Evolutionary conservation across 352 stramenopile species (phyloP).

Genomic region (Phytophthora ohioensis): DNA sequence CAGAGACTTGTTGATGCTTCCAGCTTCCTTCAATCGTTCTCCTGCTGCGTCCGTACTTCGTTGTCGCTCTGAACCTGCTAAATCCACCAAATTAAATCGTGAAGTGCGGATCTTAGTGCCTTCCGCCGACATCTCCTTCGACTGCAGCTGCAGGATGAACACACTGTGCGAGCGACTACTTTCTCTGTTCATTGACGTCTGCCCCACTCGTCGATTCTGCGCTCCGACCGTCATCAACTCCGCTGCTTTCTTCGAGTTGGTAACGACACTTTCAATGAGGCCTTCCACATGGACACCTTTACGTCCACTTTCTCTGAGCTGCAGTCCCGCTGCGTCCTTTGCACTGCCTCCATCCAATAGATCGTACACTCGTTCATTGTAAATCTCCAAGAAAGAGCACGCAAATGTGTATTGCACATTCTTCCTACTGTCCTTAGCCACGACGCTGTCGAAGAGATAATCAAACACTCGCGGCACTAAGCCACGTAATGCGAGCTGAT

Average conservation of each 20-base stretch:
- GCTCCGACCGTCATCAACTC: slow-evolving; percentile 81
- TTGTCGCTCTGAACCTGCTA: slow-evolving; percentile 98
- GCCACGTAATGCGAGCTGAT: slow-evolving; percentile 58
- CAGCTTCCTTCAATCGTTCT: slow-evolving; percentile 96
- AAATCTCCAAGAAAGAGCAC: slow-evolving; percentile 95
- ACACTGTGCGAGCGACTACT: slow-evolving; percentile 88
- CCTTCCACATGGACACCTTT: slow-evolving; percentile 84
- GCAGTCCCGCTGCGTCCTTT: slow-evolving; percentile 64
- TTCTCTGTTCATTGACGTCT: slow-evolving; percentile 89
- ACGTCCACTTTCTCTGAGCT: slow-evolving; percentile 76
- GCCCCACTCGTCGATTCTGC: slow-evolving; percentile 79
- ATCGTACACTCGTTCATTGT: slow-evolving; percentile 96
- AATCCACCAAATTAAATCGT: slow-evolving; percentile 98
- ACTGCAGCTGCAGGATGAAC: slow-evolving; percentile 85
- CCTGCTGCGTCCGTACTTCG: slow-evolving; percentile 95
- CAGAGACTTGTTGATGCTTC: slow-evolving; percentile 97
- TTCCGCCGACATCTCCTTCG: slow-evolving; percentile 61
- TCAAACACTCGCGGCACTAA: slow-evolving; percentile 87
- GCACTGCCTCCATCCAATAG: slow-evolving; percentile 77
- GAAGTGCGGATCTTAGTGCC: slow-evolving; percentile 83
- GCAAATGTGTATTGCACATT: slow-evolving; percentile 73
- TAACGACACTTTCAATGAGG: slow-evolving; percentile 78
- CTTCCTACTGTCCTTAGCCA: slow-evolving; percentile 14
- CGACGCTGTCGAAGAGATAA: slow-evolving; percentile 77
- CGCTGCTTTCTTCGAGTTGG: slow-evolving; percentile 67